These are phyloP conservation scores for Annulohypoxylon moriforme DNA, from an alignment of 495 filamentous ascomycete species.

Conservation along the genomic window DNA sequence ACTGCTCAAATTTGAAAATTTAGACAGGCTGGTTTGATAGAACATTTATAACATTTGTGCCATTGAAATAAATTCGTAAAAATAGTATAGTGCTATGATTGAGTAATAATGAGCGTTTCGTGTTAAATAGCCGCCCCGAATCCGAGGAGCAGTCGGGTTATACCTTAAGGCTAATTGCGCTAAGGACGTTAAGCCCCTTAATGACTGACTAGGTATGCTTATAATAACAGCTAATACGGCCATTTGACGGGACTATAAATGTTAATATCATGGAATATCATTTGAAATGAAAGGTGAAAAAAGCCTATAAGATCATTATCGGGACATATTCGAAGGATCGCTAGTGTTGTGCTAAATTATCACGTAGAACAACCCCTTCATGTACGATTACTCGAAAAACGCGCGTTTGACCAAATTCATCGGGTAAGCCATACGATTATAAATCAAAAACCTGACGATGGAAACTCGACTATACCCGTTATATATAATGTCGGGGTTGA, in stretches of 20 bases:
- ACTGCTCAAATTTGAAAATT: too few species aligned
- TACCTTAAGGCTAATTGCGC: not conserved
- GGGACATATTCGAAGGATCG: not conserved
- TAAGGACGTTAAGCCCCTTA: not conserved
- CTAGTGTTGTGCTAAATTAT: not conserved
- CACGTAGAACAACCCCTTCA: not conserved
- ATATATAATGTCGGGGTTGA: constrained; percentile 26
- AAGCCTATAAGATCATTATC: not conserved
- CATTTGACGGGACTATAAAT: not conserved
- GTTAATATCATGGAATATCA: not conserved
- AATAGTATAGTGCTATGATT: not conserved
- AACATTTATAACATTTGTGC: not conserved
- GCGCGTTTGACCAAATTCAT: constrained; percentile 6
- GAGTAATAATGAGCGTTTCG: not conserved
- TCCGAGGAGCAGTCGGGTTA: not conserved
- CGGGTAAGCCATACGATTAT: constrained; percentile 23
- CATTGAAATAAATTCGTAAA: not conserved
- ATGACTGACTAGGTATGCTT: not conserved
- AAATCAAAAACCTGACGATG: constrained; percentile 26
- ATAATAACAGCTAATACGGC: not conserved
- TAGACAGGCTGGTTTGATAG: too few species aligned
- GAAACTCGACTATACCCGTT: not conserved
- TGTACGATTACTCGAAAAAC: not conserved
- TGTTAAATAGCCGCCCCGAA: not conserved
- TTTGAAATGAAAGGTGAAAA: not conserved